Conservation (phyloP, 495 filamentous ascomycete genomes). For the Elasticomyces elasticus region DNA sequence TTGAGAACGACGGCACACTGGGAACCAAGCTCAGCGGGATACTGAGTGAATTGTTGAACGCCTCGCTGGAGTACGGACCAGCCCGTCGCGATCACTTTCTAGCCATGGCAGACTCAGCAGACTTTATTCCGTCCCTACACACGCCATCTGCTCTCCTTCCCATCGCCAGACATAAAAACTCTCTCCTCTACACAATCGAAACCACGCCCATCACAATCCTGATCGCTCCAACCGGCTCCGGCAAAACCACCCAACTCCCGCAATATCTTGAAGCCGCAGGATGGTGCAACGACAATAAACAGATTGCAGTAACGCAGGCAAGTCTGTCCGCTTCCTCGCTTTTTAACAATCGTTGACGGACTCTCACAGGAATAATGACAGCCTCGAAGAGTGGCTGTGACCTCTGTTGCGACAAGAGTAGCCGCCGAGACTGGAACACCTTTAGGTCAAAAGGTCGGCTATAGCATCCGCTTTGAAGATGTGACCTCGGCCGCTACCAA, state of each 20-base stretch:
- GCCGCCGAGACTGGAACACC: slow-evolving; percentile 89
- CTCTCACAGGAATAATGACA: slow-evolving; percentile 29
- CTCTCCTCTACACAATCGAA: slow-evolving; percentile 35
- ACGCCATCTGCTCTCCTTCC: slow-evolving; percentile 35
- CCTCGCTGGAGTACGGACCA: too few species aligned
- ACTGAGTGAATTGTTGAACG: too few species aligned
- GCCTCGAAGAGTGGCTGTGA: slow-evolving; percentile 88
- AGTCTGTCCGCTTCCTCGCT: background rate
- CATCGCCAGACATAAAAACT: slow-evolving; percentile 34
- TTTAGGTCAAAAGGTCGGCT: slow-evolving; percentile 80
- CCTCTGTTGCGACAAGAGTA: slow-evolving; percentile 80
- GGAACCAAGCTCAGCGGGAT: too few species aligned
- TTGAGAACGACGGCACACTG: too few species aligned
- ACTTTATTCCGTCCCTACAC: slow-evolving; percentile 28
- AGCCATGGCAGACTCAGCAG: slow-evolving; percentile 14
- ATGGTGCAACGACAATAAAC: slow-evolving; percentile 75
- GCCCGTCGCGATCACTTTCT: background rate
- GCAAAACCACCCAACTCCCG: slow-evolving; percentile 42
- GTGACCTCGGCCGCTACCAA: slow-evolving; percentile 75
- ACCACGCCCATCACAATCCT: slow-evolving; percentile 35
- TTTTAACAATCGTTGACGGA: slow-evolving; percentile 3
- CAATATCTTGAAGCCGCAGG: slow-evolving; percentile 47
- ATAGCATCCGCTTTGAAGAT: slow-evolving; percentile 95
- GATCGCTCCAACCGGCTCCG: slow-evolving; percentile 35
- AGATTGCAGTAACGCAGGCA: slow-evolving; percentile 88